Conservation (phyloP, 2,329 filamentous ascomycete genomes). For the Purpureocillium lavendulum region DNA sequence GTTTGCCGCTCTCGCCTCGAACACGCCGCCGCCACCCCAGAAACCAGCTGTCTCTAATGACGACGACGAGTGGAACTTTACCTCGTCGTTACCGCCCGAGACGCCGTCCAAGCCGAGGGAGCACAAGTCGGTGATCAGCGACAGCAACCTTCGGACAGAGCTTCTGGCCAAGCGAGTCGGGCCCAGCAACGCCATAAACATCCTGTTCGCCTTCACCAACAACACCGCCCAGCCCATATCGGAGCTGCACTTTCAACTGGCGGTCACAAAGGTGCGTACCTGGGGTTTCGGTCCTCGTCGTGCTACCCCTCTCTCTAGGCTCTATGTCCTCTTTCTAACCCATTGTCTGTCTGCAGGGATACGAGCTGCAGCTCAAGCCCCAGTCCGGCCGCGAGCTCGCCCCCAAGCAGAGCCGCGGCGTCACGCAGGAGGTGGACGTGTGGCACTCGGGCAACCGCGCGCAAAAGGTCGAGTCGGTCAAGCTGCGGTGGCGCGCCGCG, state of each 20-base stretch:
- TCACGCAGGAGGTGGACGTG: slow-evolving; percentile 74
- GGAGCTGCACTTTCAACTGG: slow-evolving; percentile 83
- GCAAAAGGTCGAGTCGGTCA: slow-evolving; percentile 68
- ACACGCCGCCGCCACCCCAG: slow-evolving; percentile 12
- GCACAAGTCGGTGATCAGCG: slow-evolving; percentile 59
- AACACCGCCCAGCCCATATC: slow-evolving; percentile 61
- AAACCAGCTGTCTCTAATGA: slow-evolving; percentile 34
- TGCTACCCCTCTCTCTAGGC: not conserved
- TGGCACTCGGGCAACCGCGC: slow-evolving; percentile 60
- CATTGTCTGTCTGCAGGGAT: slow-evolving; percentile 48
- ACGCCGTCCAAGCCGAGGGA: slow-evolving; percentile 44
- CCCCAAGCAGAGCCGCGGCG: slow-evolving; percentile 64
- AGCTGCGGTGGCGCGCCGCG: slow-evolving; percentile 80
- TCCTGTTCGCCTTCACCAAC: slow-evolving; percentile 80
- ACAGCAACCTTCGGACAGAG: slow-evolving; percentile 62
- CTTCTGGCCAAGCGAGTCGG: slow-evolving; percentile 59
- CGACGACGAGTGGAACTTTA: slow-evolving; percentile 93
- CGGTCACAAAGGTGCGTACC: slow-evolving; percentile 74
- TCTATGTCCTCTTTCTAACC: too few relatives aligned
- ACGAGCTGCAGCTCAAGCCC: slow-evolving; percentile 71
- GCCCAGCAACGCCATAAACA: slow-evolving; percentile 50
- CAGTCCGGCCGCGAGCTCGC: slow-evolving; percentile 72
- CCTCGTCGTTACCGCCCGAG: slow-evolving; percentile 68
- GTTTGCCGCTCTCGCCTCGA: slow-evolving; percentile 38
- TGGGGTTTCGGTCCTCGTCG: not conserved